phyloP scores from a whole-genome alignment of 2,329 filamentous ascomycete species.

The Ceratocystis smalleyi region DNA sequence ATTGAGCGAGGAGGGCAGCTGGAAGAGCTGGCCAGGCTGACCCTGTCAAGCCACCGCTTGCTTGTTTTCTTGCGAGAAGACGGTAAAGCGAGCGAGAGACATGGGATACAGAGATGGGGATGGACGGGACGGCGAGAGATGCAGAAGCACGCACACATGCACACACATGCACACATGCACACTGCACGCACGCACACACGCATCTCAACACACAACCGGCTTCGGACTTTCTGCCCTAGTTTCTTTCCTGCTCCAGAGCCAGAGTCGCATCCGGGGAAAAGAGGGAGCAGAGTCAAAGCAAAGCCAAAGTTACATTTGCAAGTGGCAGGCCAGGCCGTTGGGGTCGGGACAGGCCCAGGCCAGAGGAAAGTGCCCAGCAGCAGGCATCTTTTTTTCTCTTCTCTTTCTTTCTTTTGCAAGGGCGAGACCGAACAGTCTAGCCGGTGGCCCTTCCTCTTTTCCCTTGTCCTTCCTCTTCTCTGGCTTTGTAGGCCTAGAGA shows the following conservation, averaged over 20 bases:
- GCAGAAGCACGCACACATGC: no score
- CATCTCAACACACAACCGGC: not conserved
- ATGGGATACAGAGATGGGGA: no score
- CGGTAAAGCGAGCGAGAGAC: no score
- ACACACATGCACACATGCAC: no score
- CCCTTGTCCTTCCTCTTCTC: no score
- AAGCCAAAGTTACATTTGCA: not conserved
- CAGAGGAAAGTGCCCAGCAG: not conserved
- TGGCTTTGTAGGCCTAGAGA: no score
- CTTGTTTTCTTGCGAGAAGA: no score
- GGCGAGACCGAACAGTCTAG: not conserved
- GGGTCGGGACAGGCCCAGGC: not conserved
- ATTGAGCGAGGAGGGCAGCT: not conserved
- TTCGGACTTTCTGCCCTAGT: not conserved
- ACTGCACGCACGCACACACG: not conserved
- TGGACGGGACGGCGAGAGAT: no score
- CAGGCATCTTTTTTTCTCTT: not conserved
- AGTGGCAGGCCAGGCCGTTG: not conserved
- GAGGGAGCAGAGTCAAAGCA: not conserved
- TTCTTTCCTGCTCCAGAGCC: not conserved
- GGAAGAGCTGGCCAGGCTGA: no score
- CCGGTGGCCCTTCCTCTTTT: not conserved
- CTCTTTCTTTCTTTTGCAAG: not conserved
- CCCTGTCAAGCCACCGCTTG: no score
- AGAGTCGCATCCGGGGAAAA: not conserved